These are phyloP conservation scores for Hanseniaspora mollemarum DNA, from an alignment of 805 yeast genomes.

Conservation along the genomic window DNA sequence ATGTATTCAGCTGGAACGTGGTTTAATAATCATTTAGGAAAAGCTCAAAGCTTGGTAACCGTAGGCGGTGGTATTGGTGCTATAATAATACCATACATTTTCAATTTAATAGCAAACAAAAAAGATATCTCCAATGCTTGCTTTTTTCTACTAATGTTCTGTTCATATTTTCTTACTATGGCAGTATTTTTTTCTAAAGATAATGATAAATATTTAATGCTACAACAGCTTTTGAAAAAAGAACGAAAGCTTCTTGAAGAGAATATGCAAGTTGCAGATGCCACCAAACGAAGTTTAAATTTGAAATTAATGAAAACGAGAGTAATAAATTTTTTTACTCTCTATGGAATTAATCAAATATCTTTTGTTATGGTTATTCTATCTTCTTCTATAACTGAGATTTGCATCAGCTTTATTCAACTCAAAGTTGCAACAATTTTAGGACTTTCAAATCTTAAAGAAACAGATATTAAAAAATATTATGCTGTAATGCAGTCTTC, in stretches of 20 bases:
- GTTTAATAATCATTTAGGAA: conserved; percentile 34
- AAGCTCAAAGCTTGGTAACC: conserved; percentile 38
- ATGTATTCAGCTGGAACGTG: conserved; percentile 37
- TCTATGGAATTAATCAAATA: conserved; percentile 30
- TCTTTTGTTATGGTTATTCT: conserved; percentile 31
- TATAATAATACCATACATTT: conserved; percentile 35
- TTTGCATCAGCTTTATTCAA: conserved; percentile 30
- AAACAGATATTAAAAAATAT: conserved; percentile 30
- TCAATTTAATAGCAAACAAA: conserved; percentile 31
- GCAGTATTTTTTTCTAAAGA: conserved; percentile 28
- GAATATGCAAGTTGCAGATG: too few species aligned
- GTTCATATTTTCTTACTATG: conserved; percentile 22
- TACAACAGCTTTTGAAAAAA: conserved; percentile 15
- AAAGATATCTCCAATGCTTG: conserved; percentile 45
- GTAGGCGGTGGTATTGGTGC: conserved; percentile 45
- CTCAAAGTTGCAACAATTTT: conserved; percentile 32
- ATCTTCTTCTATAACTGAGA: conserved; percentile 32
- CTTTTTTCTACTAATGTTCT: conserved; percentile 37
- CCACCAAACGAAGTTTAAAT: too few species aligned
- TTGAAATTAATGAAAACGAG: too few species aligned
- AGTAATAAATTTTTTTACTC: conserved; percentile 27
- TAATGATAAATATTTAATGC: conserved; percentile 22
- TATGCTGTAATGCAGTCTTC: conserved; percentile 36
- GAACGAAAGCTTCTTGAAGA: too few species aligned
- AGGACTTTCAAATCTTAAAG: conserved; percentile 35